A percentile compares a stretch with the other conserved stretches of the same genome.
Evolutionary conservation across 148 eudicot species (phyloP).

Genomic region (Vaccinium macrocarpon): DNA sequence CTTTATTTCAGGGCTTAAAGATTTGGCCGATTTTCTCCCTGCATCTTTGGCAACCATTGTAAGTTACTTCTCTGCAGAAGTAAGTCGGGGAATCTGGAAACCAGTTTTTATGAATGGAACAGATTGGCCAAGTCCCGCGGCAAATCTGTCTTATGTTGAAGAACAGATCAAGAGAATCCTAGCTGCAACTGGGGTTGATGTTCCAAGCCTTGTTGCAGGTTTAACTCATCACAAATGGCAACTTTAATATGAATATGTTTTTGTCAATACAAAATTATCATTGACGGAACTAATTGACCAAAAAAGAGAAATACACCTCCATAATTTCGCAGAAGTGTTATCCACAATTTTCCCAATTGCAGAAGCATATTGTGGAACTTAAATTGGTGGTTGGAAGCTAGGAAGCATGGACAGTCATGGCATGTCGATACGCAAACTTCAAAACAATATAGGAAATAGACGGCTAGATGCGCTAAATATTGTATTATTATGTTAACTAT

Average conservation of each 20-base stretch:
- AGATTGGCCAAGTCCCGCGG: conserved; percentile 99
- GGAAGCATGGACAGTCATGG: background rate
- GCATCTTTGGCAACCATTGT: conserved; percentile 88
- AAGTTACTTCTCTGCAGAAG: conserved; percentile 97
- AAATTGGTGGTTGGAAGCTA: background rate
- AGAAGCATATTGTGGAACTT: background rate
- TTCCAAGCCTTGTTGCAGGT: conserved; percentile 92
- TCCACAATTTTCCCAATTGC: background rate
- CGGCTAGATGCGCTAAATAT: background rate
- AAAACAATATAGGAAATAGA: background rate
- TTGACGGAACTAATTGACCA: background rate
- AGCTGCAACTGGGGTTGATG: conserved; percentile 83
- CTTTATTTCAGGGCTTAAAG: conserved; percentile 69
- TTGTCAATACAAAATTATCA: background rate
- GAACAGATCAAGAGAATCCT: conserved; percentile 85
- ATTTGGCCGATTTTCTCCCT: conserved; percentile 94
- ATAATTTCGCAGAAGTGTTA: background rate
- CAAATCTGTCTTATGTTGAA: conserved; percentile 83
- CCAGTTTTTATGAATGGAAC: conserved; percentile 94
- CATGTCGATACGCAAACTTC: background rate
- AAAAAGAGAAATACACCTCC: background rate
- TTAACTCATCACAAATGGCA: conserved; percentile 2
- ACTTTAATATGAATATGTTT: background rate
- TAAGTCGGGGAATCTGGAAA: conserved; percentile 95
- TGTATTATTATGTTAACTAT: background rate